Percentiles rank a stretch among this genome's conserved stretches.
phyloP scores from a whole-genome alignment of 2,329 filamentous ascomycete species.

The Fusarium longipes region DNA sequence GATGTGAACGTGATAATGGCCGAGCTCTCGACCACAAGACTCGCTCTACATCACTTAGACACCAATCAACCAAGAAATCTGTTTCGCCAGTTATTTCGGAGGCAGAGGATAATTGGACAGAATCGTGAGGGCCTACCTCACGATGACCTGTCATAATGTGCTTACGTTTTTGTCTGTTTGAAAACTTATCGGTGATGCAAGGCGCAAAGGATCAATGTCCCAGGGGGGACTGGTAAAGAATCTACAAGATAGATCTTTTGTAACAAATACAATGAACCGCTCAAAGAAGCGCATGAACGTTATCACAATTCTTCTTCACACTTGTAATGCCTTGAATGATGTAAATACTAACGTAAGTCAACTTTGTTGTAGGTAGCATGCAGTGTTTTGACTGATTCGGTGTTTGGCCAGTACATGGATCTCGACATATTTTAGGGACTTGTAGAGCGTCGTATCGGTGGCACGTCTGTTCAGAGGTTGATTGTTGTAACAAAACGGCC shows the following conservation, averaged over 20 bases:
- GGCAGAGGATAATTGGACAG: conserved; percentile 36
- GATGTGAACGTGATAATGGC: conserved; percentile 44
- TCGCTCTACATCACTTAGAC: conserved; percentile 31
- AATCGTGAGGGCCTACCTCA: conserved; percentile 29
- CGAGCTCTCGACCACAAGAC: conserved; percentile 42
- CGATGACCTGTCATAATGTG: conserved; percentile 39
- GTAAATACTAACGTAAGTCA: too few relatives aligned
- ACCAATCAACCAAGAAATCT: conserved; percentile 42
- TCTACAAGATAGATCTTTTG: conserved; percentile 30
- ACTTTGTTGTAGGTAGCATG: too few relatives aligned
- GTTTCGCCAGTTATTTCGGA: conserved; percentile 40
- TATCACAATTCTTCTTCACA: neutral
- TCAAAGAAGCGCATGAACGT: conserved; percentile 33
- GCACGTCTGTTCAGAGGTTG: too few relatives aligned
- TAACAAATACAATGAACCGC: conserved; percentile 40
- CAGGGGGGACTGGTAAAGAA: conserved; percentile 28
- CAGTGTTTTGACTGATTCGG: too few relatives aligned
- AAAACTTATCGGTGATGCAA: conserved; percentile 18
- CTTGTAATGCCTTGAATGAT: neutral
- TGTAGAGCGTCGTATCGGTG: too few relatives aligned
- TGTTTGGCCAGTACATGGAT: too few relatives aligned
- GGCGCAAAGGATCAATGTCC: conserved; percentile 41
- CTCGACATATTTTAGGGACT: too few relatives aligned
- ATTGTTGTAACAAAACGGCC: too few relatives aligned
- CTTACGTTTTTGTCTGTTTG: conserved; percentile 19